phyloP scores from a whole-genome alignment of 2,329 filamentous ascomycete genomes.

The Graphium sp. region DNA sequence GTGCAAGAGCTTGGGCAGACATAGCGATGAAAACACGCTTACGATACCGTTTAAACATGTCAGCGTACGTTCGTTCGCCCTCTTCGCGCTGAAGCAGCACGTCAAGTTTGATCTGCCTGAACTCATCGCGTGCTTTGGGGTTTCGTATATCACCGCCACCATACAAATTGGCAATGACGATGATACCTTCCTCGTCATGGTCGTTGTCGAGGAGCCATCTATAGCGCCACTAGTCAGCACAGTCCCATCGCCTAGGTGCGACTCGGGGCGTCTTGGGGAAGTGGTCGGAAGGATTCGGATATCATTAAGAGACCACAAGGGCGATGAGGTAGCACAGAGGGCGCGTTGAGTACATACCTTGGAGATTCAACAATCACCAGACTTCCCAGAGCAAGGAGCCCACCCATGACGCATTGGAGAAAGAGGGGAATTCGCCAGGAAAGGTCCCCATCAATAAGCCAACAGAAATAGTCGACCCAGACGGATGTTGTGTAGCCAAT shows the following conservation, averaged over 20 bases:
- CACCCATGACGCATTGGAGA: slow-evolving; percentile 92
- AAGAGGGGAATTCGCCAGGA: slow-evolving; percentile 83
- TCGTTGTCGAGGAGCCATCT: slow-evolving; percentile 97
- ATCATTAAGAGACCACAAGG: slow-evolving; percentile 7
- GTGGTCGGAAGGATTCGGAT: slow-evolving; percentile 10
- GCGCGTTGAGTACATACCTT: slow-evolving; percentile 42
- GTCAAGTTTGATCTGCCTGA: slow-evolving; percentile 97
- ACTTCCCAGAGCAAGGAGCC: slow-evolving; percentile 68
- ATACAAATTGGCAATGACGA: slow-evolving; percentile 95
- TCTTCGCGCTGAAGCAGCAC: slow-evolving; percentile 87
- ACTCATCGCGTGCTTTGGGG: slow-evolving; percentile 82
- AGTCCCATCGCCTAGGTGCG: no score
- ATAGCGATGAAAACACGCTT: slow-evolving; percentile 96
- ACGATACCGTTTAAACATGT: slow-evolving; percentile 90
- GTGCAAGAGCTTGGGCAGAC: slow-evolving; percentile 90
- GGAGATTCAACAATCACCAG: slow-evolving; percentile 93
- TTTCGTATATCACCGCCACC: slow-evolving; percentile 93
- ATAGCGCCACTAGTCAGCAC: no score
- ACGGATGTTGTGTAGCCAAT: slow-evolving; percentile 90
- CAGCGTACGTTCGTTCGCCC: slow-evolving; percentile 75
- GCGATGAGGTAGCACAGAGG: no score
- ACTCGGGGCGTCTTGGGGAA: no score
- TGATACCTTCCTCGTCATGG: slow-evolving; percentile 93
- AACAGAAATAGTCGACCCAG: slow-evolving; percentile 97
- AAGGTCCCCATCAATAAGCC: slow-evolving; percentile 67